Evolutionary conservation across 257 asterid species (phyloP).

Genomic region (Parsonsia alboflavescens): DNA sequence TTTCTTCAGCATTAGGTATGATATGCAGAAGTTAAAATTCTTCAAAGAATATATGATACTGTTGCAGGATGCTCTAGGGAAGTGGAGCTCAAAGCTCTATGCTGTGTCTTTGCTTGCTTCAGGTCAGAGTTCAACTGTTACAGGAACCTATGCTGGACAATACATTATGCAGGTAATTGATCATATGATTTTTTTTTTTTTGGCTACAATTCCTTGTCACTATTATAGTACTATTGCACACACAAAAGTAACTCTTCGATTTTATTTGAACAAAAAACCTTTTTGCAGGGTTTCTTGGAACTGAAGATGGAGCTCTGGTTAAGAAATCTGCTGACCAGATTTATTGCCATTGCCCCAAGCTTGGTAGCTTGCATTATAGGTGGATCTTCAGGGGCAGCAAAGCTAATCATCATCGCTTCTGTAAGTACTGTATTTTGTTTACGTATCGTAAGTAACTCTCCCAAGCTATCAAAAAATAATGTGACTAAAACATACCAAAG

Average conservation of each 20-base stretch:
- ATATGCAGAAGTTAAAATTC: background rate
- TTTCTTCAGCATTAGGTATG: background rate
- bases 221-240: background rate
- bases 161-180: slow-evolving; percentile 79
- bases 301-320: slow-evolving; percentile 78
- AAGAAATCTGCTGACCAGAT: slow-evolving; percentile 70
- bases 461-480: background rate
- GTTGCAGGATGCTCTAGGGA: slow-evolving; percentile 68
- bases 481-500: background rate
- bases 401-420: slow-evolving; percentile 71
- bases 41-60: background rate
- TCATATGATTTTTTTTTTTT: too few species aligned
- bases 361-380: slow-evolving; percentile 63
- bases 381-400: slow-evolving; percentile 81
- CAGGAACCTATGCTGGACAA: slow-evolving; percentile 98
- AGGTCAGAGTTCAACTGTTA: slow-evolving; percentile 92
- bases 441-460: background rate
- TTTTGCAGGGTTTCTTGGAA: slow-evolving; percentile 74
- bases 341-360: slow-evolving; percentile 87
- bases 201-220: background rate
- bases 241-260: too few species aligned
- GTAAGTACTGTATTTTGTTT: slow-evolving; percentile 6
- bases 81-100: slow-evolving; percentile 88
- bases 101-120: slow-evolving; percentile 93
- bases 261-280: too few species aligned